phyloP scores from a whole-genome alignment of 2,329 filamentous ascomycete species.

The Trichoderma semiorbis region DNA sequence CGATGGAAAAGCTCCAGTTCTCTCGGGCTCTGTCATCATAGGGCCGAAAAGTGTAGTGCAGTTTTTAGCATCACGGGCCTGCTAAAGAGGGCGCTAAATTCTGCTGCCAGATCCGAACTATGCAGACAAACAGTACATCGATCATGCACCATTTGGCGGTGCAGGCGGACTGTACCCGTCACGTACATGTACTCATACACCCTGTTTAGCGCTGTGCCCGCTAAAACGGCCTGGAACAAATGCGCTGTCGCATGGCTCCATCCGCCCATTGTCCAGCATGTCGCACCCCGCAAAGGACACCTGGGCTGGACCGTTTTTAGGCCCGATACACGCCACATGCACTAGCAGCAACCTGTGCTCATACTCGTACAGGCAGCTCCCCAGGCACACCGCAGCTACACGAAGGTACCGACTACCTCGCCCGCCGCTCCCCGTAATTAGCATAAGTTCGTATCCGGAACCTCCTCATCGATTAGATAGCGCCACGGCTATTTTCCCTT shows the following conservation, averaged over 20 bases:
- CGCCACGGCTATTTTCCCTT: slow-evolving; percentile 13
- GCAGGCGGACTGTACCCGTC: background rate
- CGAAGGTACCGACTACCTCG: background rate
- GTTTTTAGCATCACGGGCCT: background rate
- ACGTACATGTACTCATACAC: background rate
- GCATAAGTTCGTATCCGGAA: background rate
- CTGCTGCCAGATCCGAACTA: background rate
- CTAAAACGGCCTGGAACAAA: background rate
- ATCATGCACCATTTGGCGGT: background rate
- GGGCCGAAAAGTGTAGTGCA: background rate
- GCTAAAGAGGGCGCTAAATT: background rate
- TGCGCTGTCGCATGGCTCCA: background rate
- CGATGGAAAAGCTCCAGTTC: background rate
- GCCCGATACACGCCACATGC: background rate
- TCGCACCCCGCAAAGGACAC: background rate
- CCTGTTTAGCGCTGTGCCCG: background rate
- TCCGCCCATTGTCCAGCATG: background rate
- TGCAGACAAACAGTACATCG: background rate
- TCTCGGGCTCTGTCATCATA: background rate
- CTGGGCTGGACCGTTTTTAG: background rate
- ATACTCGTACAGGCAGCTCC: background rate
- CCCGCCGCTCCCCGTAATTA: background rate
- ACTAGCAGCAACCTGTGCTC: background rate
- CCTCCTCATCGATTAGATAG: slow-evolving; percentile 4
- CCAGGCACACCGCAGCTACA: background rate